Base-by-base conservation (phyloP, 2,329 filamentous ascomycete species). In the Fusarium sp. region DNA sequence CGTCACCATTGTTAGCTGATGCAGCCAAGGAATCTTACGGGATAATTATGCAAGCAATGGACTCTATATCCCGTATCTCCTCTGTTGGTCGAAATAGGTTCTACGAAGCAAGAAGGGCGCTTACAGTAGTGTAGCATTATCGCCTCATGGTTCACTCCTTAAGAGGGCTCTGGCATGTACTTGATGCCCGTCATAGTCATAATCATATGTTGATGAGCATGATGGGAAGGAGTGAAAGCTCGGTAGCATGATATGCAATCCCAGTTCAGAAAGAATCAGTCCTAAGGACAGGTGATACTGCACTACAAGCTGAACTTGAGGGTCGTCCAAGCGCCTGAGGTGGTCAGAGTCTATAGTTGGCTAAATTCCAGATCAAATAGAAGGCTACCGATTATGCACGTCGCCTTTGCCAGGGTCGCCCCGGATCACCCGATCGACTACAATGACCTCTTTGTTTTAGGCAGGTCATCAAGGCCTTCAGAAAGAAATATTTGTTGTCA, bases 341-440 rank as follows among this genome's bases (percentile, higher is more conserved):
- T 1, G 85, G 84, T 71, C 67, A 89, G 57, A 89, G 78, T n/a
- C n/a, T n/a, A n/a, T n/a, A n/a, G n/a, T n/a, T n/a, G 11, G 4
- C 29, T 4, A 8, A 31, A 4, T 31, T 31, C 11, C 11, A 31
- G 11, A 31, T 31, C 29, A 31, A 13, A 31, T 31, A 31, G 29
- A 31, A 31, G 11, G 29, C 39, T 76, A 66, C 4, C 85, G 81
- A 66, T 88, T 88, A 72, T 88, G 84, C 84, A 89, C 87, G 63
- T 85, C 83, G 42, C 83, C 84, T 72, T 87, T 87, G 50, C 79
- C 80, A 1, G 86, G 86, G 59, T 88, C 86, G 48, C 88, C 87
- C 4, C 87, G 81, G 29, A 81, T 73, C 14, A 80, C 74, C 4
- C 88, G 80, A 64, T 88, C 89, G 23, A 88, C 85, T 4, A 88